Base-by-base conservation (phyloP, 305 asterid species). In the Fraxinus nigra region DNA sequence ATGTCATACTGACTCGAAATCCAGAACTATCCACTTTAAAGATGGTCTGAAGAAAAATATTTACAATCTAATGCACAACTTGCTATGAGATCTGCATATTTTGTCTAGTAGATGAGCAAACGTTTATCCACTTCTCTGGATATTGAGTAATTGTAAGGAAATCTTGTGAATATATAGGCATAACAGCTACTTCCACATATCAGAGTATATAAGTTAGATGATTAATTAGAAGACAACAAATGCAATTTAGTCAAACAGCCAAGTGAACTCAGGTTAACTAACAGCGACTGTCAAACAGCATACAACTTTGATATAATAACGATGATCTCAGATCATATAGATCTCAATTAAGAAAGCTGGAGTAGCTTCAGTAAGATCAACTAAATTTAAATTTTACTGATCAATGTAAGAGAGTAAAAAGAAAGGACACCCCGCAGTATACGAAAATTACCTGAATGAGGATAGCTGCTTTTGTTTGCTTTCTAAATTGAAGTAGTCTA, bases 401-500 rank as follows among this genome's bases (percentile, higher is more conserved):
- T 51, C 40, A 28, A 59, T 7, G 5, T 59, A 59, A 59, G 30
- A 59, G 32, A 59, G 32, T 59, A 59, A 59, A 59, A 78, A 78
- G 69, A 79, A 83, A 75, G 37, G 14, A 48, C 75, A 18, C 40
- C 54, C 83, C 7, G 7, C 75, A 33, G n/a, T 76, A 22, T 28
- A 80, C 8, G 35, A 80, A 72, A 72, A 22, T 82, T 85, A 92
- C 98, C 97, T 94, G 97, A 83, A 94, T 87, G 30, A 54, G 40
- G 77, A 79, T 79, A 72, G 94, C 93, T 80, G 97, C 94, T 38
- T 67, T 87, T 79, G 84, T 86, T 78, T 70, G 81, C 84, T 46
- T 91, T 83, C 89, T 86, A 78, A 76, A 85, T 34, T 78, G 85
- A 87, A 92, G 89, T 84, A 88, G 90, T 72, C 79, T 78, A 46